phyloP scores from a whole-genome alignment of 1,284 basidiomycete genomes.

The Cutaneotrichosporon cavernicola region DNA sequence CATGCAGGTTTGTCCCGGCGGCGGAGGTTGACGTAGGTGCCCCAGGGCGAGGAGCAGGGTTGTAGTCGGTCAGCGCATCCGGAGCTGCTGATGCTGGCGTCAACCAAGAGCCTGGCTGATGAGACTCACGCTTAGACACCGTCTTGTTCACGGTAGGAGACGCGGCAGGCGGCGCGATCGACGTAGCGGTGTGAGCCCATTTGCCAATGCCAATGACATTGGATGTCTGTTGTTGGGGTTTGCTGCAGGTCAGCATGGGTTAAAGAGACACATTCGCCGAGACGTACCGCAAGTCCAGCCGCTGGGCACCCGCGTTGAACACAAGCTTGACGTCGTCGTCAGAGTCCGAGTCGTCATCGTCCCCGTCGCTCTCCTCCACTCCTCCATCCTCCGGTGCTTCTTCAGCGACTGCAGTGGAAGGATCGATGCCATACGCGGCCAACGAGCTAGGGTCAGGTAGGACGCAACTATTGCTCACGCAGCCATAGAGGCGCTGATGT shows the following conservation, averaged over 20 bases:
- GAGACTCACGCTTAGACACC: constrained; percentile 30
- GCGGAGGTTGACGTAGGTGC: constrained; percentile 27
- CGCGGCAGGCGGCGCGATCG: constrained; percentile 29
- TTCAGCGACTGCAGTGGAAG: constrained; percentile 34
- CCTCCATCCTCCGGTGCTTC: constrained; percentile 43
- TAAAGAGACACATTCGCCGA: background rate
- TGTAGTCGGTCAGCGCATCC: constrained; percentile 84
- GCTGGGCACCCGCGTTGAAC: constrained; percentile 38
- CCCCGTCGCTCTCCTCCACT: constrained; percentile 43
- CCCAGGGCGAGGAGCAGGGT: constrained; percentile 68
- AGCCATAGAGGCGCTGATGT: constrained; percentile 35
- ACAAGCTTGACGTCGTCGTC: constrained; percentile 54
- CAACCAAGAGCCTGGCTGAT: constrained; percentile 4
- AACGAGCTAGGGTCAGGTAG: constrained; percentile 35
- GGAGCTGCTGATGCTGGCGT: constrained; percentile 55
- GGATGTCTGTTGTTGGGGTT: constrained; percentile 41
- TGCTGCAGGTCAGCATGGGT: constrained; percentile 28
- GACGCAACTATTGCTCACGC: constrained; percentile 25
- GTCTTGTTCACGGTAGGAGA: constrained; percentile 24
- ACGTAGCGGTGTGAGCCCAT: constrained; percentile 49
- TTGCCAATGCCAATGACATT: constrained; percentile 50
- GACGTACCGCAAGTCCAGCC: constrained; percentile 26
- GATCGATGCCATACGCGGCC: constrained; percentile 49
- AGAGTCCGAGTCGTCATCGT: constrained; percentile 44
- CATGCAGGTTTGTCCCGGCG: constrained; percentile 31